Base-by-base conservation (phyloP, 179 eudicot genomes). In the Spergularia azorica region DNA sequence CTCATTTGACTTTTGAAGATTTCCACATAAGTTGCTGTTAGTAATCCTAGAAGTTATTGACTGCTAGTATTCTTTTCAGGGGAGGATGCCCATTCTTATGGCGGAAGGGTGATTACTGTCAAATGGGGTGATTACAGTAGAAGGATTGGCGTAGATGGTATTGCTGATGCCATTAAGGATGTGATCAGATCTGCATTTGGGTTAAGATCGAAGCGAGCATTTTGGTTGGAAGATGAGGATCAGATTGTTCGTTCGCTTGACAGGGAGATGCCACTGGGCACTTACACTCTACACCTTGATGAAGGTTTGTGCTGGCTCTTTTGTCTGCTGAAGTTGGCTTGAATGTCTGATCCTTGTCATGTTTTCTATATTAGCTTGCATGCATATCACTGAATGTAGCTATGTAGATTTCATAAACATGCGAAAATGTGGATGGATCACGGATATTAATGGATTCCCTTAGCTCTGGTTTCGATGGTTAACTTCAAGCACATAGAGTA, bases 181-280 rank as follows among this genome's bases (percentile, higher is more conserved):
- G 92, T 92, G 7, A 94, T 92, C 78, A 90, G 89, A 67, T 92
- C 95, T 39, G 87, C 95, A 36, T 94, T 92, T 84, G 83, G 97
- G 76, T 79, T 94, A 55, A 83, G 98, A 82, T 84, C 98, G 38
- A 92, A 82, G 66, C 84, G 98, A 11, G 93, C 95, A 36, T 92
- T 94, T 86, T 94, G 98, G 97, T 77, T 94, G 83, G 97, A 94
- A 85, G 98, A 94, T 80, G 98, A 90, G 77, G 91, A 89, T 74
- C 88, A 85, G 75, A 77, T 94, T 32, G 87, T 90, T 73, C 89
- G 97, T 48, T 81, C 90, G 51, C 88, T 94, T 79, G 98, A 94
- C 72, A 85, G 95, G 78, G 97, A 88, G 73, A 90, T 94, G 98
- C 98, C 98, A 54, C 20, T 89, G n/a, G 93, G 92, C 48, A 86